Evolutionary conservation across 2,329 filamentous ascomycete genomes (phyloP).

Genomic region (Pyrenochaeta sp.): DNA sequence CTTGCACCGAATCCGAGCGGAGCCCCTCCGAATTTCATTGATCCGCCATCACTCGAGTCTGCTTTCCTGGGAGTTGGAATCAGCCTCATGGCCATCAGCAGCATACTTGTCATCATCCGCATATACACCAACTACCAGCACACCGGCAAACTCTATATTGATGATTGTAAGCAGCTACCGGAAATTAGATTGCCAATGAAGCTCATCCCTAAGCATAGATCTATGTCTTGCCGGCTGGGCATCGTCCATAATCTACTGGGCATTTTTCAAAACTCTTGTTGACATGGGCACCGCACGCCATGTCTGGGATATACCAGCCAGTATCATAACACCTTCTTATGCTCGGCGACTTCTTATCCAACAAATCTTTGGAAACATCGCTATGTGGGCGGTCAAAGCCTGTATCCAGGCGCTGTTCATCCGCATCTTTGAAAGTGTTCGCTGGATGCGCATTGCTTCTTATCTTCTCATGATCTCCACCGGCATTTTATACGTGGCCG

Average conservation of each 20-base stretch:
- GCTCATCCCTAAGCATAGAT: background rate
- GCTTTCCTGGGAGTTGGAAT: background rate
- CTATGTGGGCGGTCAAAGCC: conserved; percentile 11
- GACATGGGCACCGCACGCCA: conserved; percentile 1
- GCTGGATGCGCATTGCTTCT: conserved; percentile 6
- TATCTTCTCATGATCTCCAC: conserved; percentile 5
- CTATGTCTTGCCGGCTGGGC: conserved; percentile 9
- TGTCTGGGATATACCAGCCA: conserved; percentile 9
- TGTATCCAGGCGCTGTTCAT: conserved; percentile 13
- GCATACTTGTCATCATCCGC: conserved; percentile 1
- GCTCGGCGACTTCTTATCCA: conserved; percentile 1
- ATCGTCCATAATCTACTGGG: conserved; percentile 5
- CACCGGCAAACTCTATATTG: conserved; percentile 1
- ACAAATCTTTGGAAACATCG: conserved; percentile 1
- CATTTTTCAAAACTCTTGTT: background rate
- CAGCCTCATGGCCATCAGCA: conserved; percentile 5
- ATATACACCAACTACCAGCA: conserved; percentile 3
- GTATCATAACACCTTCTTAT: background rate
- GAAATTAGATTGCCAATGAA: background rate
- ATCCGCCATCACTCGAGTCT: conserved; percentile 3
- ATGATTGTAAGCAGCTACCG: conserved; percentile 9
- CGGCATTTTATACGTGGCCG: conserved; percentile 5
- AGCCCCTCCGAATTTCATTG: conserved; percentile 8
- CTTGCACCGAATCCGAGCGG: conserved; percentile 9
- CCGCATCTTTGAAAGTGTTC: conserved; percentile 10